These are phyloP conservation scores for Mycena haematopus DNA, from an alignment of 768 basidiomycete species.

Conservation along the genomic window DNA sequence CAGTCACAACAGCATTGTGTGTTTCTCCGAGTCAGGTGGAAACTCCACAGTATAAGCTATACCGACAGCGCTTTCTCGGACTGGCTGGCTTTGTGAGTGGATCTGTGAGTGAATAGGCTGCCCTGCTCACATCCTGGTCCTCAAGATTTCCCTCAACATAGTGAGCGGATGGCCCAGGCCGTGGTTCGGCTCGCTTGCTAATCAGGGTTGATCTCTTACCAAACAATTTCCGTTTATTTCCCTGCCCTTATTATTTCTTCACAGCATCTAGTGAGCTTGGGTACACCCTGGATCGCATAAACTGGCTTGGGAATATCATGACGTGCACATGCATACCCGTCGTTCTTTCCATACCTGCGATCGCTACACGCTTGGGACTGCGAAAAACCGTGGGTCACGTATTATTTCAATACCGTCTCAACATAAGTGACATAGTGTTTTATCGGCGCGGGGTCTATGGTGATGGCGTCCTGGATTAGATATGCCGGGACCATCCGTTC, in stretches of 20 bases:
- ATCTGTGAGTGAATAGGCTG: background rate
- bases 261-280: constrained; percentile 66
- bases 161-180: constrained; percentile 70
- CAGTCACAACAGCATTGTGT: background rate
- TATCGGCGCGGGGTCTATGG: constrained; percentile 56
- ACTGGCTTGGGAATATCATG: constrained; percentile 80
- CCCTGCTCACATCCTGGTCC: background rate
- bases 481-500: constrained; percentile 68
- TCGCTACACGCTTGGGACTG: constrained; percentile 65
- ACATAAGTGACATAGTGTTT: constrained; percentile 53
- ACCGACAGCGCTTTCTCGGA: constrained; percentile 13
- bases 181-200: constrained; percentile 87
- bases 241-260: background rate
- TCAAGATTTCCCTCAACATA: constrained; percentile 65
- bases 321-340: constrained; percentile 66
- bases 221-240: no score
- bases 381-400: constrained; percentile 49
- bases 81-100: constrained; percentile 10
- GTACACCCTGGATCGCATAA: constrained; percentile 70
- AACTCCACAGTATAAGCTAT: constrained; percentile 3
- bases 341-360: constrained; percentile 61
- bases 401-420: background rate
- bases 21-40: background rate
- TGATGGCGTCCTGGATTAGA: constrained; percentile 79
- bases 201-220: constrained; percentile 52